phyloP scores from a whole-genome alignment of 2,329 filamentous ascomycete species.

The Aspergillus pseudoglaucus region DNA sequence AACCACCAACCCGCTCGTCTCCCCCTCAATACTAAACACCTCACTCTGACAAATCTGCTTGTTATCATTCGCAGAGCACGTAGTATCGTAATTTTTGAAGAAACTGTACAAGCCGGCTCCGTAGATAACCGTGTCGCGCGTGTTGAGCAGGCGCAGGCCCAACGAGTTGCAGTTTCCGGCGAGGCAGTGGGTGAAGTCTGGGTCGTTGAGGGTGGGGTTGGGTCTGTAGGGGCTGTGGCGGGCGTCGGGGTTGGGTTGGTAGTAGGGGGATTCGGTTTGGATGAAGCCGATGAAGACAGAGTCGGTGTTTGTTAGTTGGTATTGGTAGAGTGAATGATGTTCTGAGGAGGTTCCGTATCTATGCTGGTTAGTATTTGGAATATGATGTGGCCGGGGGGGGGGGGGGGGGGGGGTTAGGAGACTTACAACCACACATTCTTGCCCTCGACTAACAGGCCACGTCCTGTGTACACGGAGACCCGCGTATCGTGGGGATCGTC shows the following conservation, averaged over 20 bases:
- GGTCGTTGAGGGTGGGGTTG: slow-evolving; percentile 27
- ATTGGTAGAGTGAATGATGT: slow-evolving; percentile 45
- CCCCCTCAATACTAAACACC: slow-evolving; percentile 45
- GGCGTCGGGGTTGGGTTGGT: slow-evolving; percentile 32
- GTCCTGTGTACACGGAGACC: slow-evolving; percentile 48
- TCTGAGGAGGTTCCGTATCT: slow-evolving; percentile 40
- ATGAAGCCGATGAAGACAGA: slow-evolving; percentile 29
- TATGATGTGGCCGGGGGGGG: too few relatives aligned
- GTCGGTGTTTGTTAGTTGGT: slow-evolving; percentile 37
- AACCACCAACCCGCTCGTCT: slow-evolving; percentile 24
- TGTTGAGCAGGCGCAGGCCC: slow-evolving; percentile 44
- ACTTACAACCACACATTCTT: slow-evolving; percentile 34
- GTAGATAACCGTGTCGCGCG: slow-evolving; percentile 41
- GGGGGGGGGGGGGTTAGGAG: background rate
- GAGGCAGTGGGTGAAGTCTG: slow-evolving; percentile 26
- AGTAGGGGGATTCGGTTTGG: slow-evolving; percentile 38
- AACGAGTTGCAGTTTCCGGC: slow-evolving; percentile 37
- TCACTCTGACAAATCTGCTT: slow-evolving; percentile 42
- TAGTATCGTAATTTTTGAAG: slow-evolving; percentile 48
- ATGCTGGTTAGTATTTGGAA: slow-evolving; percentile 4
- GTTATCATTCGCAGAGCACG: slow-evolving; percentile 34
- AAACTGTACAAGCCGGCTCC: slow-evolving; percentile 51
- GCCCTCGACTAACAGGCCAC: slow-evolving; percentile 47
- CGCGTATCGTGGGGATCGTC: slow-evolving; percentile 45
- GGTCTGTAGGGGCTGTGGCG: slow-evolving; percentile 25